These are phyloP conservation scores for Coemansia sp. DNA, from an alignment of 192 early-diverging fungal genomes.

Conservation along the genomic window DNA sequence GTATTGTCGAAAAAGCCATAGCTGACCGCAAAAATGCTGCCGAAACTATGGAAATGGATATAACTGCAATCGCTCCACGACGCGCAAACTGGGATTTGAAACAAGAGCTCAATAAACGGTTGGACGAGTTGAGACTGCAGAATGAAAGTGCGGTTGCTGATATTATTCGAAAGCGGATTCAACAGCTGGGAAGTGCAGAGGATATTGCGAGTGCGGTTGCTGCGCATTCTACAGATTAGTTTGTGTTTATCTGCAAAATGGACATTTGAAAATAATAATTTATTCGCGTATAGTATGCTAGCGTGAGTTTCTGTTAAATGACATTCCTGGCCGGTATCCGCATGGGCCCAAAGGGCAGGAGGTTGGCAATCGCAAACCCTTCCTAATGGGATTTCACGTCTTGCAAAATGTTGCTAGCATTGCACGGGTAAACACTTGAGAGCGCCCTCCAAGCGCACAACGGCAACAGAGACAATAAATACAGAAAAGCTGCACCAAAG, in stretches of 20 bases:
- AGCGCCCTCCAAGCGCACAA: too few relatives aligned
- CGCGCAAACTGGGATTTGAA: conserved; percentile 91
- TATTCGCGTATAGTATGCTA: not conserved
- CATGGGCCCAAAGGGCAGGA: too few relatives aligned
- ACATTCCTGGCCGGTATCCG: too few relatives aligned
- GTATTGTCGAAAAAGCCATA: conserved; percentile 20
- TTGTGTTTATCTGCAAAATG: not conserved
- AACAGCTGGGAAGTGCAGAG: conserved; percentile 10
- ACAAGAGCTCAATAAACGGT: conserved; percentile 76
- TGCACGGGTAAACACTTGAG: too few relatives aligned
- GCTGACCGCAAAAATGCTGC: conserved; percentile 5
- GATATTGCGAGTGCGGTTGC: conserved; percentile 28
- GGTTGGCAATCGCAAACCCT: too few relatives aligned
- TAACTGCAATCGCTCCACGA: conserved; percentile 78
- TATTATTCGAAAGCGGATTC: conserved; percentile 64
- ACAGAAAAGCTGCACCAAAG: too few relatives aligned
- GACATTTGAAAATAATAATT: not conserved
- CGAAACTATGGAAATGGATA: conserved; percentile 53
- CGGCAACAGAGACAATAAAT: too few relatives aligned
- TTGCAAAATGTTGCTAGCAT: too few relatives aligned
- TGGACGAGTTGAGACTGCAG: conserved; percentile 67
- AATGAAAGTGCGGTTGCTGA: conserved; percentile 74
- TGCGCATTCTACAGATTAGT: conserved; percentile 7
- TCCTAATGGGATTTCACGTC: too few relatives aligned
- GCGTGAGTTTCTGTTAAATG: too few relatives aligned